These are phyloP conservation scores for Cardamine occulta DNA, from an alignment of 345 rosid species.

Conservation along the genomic window DNA sequence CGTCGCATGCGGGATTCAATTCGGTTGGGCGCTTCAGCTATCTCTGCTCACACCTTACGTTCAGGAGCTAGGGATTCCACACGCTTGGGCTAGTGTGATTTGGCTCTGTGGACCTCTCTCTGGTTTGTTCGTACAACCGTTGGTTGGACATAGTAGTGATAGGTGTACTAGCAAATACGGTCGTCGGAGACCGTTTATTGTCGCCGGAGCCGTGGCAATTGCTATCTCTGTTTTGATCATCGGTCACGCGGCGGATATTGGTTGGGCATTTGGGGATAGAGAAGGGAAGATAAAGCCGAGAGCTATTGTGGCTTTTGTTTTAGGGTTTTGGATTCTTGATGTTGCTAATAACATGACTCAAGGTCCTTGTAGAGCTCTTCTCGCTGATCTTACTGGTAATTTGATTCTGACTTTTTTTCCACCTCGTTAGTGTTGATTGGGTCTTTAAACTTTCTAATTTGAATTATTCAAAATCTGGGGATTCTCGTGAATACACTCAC, in stretches of 20 bases:
- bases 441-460: neutral
- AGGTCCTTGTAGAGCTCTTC: conserved; percentile 96
- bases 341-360: conserved; percentile 94
- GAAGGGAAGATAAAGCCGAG: conserved; percentile 59
- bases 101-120: conserved; percentile 99
- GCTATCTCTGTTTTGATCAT: conserved; percentile 66
- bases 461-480: neutral
- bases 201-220: conserved; percentile 63
- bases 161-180: conserved; percentile 86
- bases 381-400: conserved; percentile 93
- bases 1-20: conserved; percentile 91
- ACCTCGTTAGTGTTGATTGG: neutral
- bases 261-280: conserved; percentile 81
- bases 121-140: conserved; percentile 85
- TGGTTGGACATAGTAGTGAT: conserved; percentile 92
- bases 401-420: neutral
- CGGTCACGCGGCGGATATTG: conserved; percentile 88
- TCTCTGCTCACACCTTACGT: conserved; percentile 93
- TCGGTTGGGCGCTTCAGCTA: conserved; percentile 99
- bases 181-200: conserved; percentile 87
- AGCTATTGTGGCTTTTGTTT: conserved; percentile 71
- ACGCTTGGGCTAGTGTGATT: conserved; percentile 92
- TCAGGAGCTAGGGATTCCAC: conserved; percentile 96
- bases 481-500: conserved; percentile 17
- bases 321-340: conserved; percentile 96